Evolutionary conservation across 108 stramenopile genomes (phyloP), one percentile per base, ranked within the genome.

Genomic region (Nitzschia sp.): DNA sequence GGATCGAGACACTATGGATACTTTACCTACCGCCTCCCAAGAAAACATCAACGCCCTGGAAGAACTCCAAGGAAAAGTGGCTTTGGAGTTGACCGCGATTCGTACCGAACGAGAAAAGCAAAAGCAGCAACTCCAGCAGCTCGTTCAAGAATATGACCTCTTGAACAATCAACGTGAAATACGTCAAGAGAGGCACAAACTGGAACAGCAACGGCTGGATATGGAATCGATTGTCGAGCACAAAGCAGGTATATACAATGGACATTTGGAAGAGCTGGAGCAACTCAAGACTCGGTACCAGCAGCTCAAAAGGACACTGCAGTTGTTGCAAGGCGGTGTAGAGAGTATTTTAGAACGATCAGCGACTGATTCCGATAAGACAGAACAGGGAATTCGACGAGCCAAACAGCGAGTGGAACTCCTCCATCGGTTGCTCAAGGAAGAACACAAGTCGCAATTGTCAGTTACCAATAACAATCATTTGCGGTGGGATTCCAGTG

Each of bases 251-350:
- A 10, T 39, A 0, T 10, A 65, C 8, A 17, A 38, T 15, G 8
- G 11, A 14, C 50, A 9, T 10, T 8, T 44, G 22, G 51, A 65
- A 34, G 34, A 51, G 7, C 34, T 65, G 51, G 64, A 65, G 37
- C 64, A 65, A 19, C 14, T 22, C 37, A 51, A 52, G 51, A 46
- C 51, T 19, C 64, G 39, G 34, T 51, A 52, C 52, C 51, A 40
- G 0, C 64, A 65, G 34, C 20, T 65, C 10, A 25, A 38, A 40
- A 24, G 37, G 17, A 65, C 64, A n/a, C 37, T 65, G 3, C 22
- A 65, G n/a, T 52, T 65, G 26, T 52, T 65, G 37, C 64, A 65
- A 21, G 64, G 64, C 0, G 51, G 64, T 39, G 64, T 65, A 8
- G 51, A 65, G 24, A 21, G 34, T n/a, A 53, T 65, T 38, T 39